Conservation (phyloP, 2,329 filamentous ascomycete species). For the Fusarium xylarioides region DNA sequence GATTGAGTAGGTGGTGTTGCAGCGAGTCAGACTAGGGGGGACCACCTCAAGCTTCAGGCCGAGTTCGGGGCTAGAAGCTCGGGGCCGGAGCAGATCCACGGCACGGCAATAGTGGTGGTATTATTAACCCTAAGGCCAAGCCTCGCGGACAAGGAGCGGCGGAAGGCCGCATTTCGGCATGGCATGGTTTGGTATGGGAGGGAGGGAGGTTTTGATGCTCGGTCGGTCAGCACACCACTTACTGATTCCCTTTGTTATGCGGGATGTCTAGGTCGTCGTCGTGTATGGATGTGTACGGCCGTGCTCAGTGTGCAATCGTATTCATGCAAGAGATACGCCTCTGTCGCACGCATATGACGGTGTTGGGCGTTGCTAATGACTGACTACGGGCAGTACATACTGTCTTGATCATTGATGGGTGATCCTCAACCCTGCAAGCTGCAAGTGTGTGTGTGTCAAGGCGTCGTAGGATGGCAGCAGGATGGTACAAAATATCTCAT, state of each 20-base stretch:
- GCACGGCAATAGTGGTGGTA: slow-evolving; percentile 13
- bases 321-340: slow-evolving; percentile 13
- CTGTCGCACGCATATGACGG: slow-evolving; percentile 22
- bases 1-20: slow-evolving; percentile 30
- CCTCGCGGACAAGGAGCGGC: slow-evolving; percentile 12
- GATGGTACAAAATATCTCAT: not conserved
- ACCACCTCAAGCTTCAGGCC: slow-evolving; percentile 38
- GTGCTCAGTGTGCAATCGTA: slow-evolving; percentile 21
- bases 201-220: not conserved
- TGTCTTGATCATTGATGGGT: not conserved
- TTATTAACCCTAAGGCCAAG: slow-evolving; percentile 22
- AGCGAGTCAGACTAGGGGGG: slow-evolving; percentile 35
- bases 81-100: slow-evolving; percentile 33
- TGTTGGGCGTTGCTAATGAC: slow-evolving; percentile 3
- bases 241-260: not conserved
- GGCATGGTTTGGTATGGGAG: not conserved
- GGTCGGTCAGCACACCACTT: slow-evolving; percentile 18
- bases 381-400: not conserved
- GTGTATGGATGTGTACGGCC: slow-evolving; percentile 10
- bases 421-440: slow-evolving; percentile 1
- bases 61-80: slow-evolving; percentile 38
- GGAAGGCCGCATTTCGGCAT: slow-evolving; percentile 24
- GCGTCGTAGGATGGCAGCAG: not conserved
- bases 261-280: not conserved
- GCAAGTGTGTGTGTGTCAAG: not conserved